phyloP scores from a whole-genome alignment of 2,329 filamentous ascomycete species.

The Kalmusia sp. region DNA sequence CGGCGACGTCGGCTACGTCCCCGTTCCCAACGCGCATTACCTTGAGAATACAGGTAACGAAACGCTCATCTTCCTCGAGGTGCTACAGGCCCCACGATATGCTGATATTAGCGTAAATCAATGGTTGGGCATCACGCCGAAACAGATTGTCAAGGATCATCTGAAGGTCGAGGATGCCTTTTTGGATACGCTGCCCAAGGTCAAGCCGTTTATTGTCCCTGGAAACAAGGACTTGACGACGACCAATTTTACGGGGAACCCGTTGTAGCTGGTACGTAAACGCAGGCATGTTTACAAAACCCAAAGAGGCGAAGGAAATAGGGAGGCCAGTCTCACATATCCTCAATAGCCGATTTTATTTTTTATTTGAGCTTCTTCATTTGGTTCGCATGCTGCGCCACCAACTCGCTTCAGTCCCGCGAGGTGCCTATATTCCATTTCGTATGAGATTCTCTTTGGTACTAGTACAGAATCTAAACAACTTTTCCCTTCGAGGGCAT shows the following conservation, averaged over 20 bases:
- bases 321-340: no score
- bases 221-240: constrained; percentile 45
- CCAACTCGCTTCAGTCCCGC: no score
- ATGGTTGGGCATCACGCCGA: constrained; percentile 62
- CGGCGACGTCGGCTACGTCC: constrained; percentile 67
- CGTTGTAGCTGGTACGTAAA: no score
- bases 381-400: no score
- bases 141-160: constrained; percentile 47
- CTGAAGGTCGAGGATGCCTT: constrained; percentile 35
- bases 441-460: no score
- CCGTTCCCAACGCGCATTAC: constrained; percentile 63
- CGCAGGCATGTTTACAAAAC: background rate
- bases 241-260: constrained; percentile 45
- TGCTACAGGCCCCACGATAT: constrained; percentile 61
- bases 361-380: no score
- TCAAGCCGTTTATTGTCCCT: constrained; percentile 49
- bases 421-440: no score
- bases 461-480: no score
- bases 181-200: constrained; percentile 42
- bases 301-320: no score
- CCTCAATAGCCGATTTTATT: no score
- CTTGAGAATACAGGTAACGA: constrained; percentile 67
- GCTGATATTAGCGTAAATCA: constrained; percentile 64
- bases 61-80: constrained; percentile 66
- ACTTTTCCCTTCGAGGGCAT: no score